Evolutionary conservation across 108 stramenopile genomes (phyloP).

Genomic region (Pseudonitzschia delicatissima): DNA sequence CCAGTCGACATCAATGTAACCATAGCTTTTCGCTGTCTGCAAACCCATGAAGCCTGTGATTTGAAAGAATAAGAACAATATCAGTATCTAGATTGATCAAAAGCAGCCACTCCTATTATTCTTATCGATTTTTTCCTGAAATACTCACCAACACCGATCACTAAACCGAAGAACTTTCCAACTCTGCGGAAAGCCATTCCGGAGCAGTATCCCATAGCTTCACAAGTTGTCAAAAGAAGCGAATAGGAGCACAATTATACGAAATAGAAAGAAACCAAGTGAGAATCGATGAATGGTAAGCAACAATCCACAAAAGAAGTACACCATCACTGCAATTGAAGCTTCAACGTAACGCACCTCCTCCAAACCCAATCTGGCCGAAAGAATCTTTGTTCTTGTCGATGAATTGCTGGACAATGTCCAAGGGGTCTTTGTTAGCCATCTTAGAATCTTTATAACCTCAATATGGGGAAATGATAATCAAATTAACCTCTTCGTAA

Average conservation of each 20-base stretch:
- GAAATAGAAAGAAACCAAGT: not conserved
- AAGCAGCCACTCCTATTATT: too few species aligned
- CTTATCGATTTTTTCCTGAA: not conserved
- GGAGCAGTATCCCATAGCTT: slow-evolving; percentile 82
- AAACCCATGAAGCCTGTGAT: slow-evolving; percentile 55
- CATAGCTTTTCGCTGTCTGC: slow-evolving; percentile 62
- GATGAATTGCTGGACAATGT: slow-evolving; percentile 10
- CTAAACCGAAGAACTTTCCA: slow-evolving; percentile 70
- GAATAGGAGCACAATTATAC: not conserved
- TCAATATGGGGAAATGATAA: too few species aligned
- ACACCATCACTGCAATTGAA: not conserved
- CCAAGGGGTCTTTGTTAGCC: slow-evolving; percentile 3
- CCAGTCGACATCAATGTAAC: slow-evolving; percentile 89
- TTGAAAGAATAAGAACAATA: not conserved
- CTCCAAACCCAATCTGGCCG: slow-evolving; percentile 7
- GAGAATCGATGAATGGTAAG: not conserved
- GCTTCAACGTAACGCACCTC: not conserved
- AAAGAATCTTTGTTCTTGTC: slow-evolving; percentile 13
- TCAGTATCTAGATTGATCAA: too few species aligned
- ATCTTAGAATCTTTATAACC: too few species aligned
- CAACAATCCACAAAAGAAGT: not conserved
- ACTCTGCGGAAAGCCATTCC: slow-evolving; percentile 81
- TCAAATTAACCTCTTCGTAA: too few species aligned
- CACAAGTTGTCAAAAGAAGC: not conserved
- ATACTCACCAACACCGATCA: slow-evolving; percentile 51